These are phyloP conservation scores for Globisporangium parvum DNA, from an alignment of 352 stramenopile genomes.

Conservation along the genomic window DNA sequence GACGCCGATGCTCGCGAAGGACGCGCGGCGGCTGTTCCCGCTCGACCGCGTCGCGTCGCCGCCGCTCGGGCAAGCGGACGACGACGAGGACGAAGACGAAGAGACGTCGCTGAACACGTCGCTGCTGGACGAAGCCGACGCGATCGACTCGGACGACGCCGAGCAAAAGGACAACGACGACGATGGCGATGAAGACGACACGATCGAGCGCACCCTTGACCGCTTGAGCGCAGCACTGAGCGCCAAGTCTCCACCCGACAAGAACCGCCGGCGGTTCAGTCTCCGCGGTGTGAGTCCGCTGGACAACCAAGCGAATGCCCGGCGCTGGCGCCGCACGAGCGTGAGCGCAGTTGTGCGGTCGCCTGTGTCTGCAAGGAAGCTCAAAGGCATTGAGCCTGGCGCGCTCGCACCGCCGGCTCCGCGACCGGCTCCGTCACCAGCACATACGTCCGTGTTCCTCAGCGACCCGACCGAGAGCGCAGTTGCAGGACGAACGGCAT, in stretches of 20 bases:
- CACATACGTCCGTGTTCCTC: constrained; percentile 42
- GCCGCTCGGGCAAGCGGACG: constrained; percentile 10
- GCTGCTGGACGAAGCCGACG: constrained; percentile 73
- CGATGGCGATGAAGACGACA: constrained; percentile 5
- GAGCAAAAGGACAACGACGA: constrained; percentile 20
- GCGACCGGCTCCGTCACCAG: constrained; percentile 6
- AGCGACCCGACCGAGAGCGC: constrained; percentile 14
- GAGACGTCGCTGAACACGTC: constrained; percentile 83
- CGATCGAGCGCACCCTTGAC: background rate
- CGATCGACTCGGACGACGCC: constrained; percentile 33
- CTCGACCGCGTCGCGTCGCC: constrained; percentile 29
- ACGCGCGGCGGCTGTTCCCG: constrained; percentile 59
- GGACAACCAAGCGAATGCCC: constrained; percentile 63
- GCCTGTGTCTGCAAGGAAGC: constrained; percentile 11
- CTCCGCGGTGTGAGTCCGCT: constrained; percentile 71
- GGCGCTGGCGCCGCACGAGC: constrained; percentile 41
- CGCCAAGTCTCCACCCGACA: constrained; percentile 15
- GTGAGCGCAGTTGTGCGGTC: constrained; percentile 17
- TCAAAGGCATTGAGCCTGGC: constrained; percentile 13
- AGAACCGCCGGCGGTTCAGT: constrained; percentile 48
- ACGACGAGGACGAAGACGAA: constrained; percentile 63
- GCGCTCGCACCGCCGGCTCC: background rate
- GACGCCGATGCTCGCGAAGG: constrained; percentile 67
- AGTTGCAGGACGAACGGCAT: constrained; percentile 29
- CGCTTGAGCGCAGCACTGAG: too few species aligned